Base-by-base conservation (phyloP, 2,329 filamentous ascomycete genomes). In the Clonostachys rhizophaga region DNA sequence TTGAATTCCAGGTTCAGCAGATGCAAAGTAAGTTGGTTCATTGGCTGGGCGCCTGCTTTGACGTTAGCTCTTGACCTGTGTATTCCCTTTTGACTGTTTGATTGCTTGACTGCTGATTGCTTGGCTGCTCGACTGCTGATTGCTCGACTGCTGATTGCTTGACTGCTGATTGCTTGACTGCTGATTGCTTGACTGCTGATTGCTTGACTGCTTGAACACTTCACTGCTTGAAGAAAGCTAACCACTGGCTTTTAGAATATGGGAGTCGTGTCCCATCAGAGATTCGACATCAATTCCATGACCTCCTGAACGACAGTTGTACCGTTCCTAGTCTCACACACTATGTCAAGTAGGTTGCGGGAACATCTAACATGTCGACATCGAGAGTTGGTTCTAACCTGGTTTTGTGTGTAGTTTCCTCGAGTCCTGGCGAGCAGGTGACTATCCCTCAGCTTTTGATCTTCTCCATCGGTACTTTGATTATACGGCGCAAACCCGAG, bases 401-500 rank as follows among this genome's bases (percentile, higher is more conserved):
- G 43, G 48, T 34, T 18, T 33, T 4, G 20, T 4, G 13, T 17
- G 33, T 55, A 89, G 86, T 55, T 97, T 95, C 60, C 83, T 96
- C 13, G 91, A 99, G 63, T 83, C 91, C 1, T 97, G 91, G 92
- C 82, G 87, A 62, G 84, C 90, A 5, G 92, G 92, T 5, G 91
- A 97, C 65, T 95, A 92, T 58, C 84, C 88, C 12, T 89, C 88
- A 1, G 87, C 94, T 0, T 94, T 96, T 61, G 92, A 99, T 58
- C 86, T 86, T 54, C 75, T 99, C 17, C 91, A 97, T 64, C 85
- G 90, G 45, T 99, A 96, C 65, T 99, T 96, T 58, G 94, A 99
- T 64, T 96, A 96, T 65, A 94, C 91, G 2, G 91, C 95, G 82
- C 87, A 94, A 58, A 87, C 84, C 54, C 75, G 84, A 50, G 88